Base-by-base conservation (phyloP, 2,329 filamentous ascomycete species). In the Fusarium sp. region DNA sequence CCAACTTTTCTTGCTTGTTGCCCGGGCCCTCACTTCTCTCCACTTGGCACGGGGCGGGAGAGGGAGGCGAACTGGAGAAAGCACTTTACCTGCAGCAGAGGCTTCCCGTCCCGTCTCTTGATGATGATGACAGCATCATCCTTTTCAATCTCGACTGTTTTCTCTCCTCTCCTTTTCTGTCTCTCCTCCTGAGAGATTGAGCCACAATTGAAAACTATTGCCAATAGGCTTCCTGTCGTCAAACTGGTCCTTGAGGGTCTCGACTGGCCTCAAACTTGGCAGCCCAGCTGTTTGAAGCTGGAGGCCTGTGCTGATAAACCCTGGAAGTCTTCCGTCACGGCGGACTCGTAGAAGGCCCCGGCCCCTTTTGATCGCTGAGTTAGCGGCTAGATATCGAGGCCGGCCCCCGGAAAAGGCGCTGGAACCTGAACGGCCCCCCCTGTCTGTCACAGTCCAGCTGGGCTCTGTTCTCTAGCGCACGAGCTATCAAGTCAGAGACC, bases 61-160 rank as follows among this genome's bases (percentile, higher is more conserved):
- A 30, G 56, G 18, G n/a, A 11, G 23, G 60, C 25, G 58, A 25
- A 39, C 64, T 69, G 65, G 68, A 60, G 65, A 72, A 62, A 73
- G 45, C 66, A 75, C 72, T 74, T 70, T 74, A 74, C 72, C 62
- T 70, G 72, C 72, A 74, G 65, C 59, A 70, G 37, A 32, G 50
- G 54, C 50, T 61, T 48, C 60, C 32, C 9, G 16, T 30, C 25
- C 16, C 45, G 23, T 25, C 6, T 50, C 9, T 50, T 23, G 10
- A 27, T 9, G 5, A 60, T 60, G 34, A 70, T 69, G 52, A 56
- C 58, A 66, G 57, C 56, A 66, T 61, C 54, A 30, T 56, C 41
- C 64, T 27, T 48, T 48, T 25, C 30, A 37, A 63, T 69, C 37
- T 35, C 52, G 52, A 60, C 64, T 32, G 34, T 18, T 48, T 68